A percentile compares a stretch with the other conserved stretches of the same genome.
Evolutionary conservation across 129 eudicot genomes (phyloP).

Genomic region (Deinandra increscens): DNA sequence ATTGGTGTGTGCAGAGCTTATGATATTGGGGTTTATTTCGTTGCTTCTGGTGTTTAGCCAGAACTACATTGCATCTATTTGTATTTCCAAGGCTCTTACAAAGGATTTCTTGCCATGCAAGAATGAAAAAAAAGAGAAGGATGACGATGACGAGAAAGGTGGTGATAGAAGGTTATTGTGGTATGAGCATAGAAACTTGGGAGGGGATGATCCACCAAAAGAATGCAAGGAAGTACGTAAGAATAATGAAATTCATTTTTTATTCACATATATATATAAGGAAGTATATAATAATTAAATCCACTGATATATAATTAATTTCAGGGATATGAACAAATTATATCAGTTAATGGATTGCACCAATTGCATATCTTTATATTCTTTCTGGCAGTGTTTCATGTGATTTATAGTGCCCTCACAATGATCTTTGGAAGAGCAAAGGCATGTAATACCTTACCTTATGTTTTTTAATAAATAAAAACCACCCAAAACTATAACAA

Average conservation of each 20-base stretch:
- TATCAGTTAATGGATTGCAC: constrained; percentile 72
- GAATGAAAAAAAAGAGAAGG: constrained; percentile 10
- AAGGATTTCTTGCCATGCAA: constrained; percentile 80
- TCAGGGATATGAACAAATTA: constrained; percentile 75
- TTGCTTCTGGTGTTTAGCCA: constrained; percentile 77
- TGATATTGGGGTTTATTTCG: constrained; percentile 93
- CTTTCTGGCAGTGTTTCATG: constrained; percentile 93
- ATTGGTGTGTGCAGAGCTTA: constrained; percentile 83
- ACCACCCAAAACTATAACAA: no score
- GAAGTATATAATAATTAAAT: no score
- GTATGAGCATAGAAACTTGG: constrained; percentile 63
- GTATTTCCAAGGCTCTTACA: constrained; percentile 53
- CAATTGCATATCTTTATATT: constrained; percentile 95
- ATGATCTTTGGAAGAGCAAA: constrained; percentile 76
- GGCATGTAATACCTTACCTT: constrained; percentile 35
- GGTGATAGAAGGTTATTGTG: constrained; percentile 57
- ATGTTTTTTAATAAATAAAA: no score
- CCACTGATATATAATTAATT: neutral
- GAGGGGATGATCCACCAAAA: constrained; percentile 34
- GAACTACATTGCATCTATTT: constrained; percentile 56
- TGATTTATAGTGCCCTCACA: constrained; percentile 64
- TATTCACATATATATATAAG: no score
- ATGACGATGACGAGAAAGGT: constrained; percentile 5
- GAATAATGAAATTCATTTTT: no score
- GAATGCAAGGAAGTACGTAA: constrained; percentile 49